These are phyloP conservation scores for Blastobotrys parvus DNA, from an alignment of 805 yeast species.

Conservation along the genomic window DNA sequence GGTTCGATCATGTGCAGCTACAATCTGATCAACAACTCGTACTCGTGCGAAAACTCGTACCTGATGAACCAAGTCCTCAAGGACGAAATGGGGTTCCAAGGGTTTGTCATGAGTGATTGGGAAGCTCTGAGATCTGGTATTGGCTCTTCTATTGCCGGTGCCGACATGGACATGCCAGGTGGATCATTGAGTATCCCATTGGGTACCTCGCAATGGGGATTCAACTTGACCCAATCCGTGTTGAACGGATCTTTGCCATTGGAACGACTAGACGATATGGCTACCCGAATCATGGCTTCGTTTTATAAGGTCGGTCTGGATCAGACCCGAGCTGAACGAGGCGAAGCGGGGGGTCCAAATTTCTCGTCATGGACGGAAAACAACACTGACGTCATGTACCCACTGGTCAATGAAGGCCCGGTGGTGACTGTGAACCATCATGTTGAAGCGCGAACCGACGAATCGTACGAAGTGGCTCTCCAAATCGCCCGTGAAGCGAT, in stretches of 20 bases:
- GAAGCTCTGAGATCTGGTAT: constrained; percentile 47
- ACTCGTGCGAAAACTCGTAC: constrained; percentile 51
- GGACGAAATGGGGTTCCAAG: constrained; percentile 57
- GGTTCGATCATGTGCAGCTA: constrained; percentile 54
- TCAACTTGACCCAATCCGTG: constrained; percentile 45
- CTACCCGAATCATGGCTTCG: constrained; percentile 48
- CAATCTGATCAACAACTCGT: constrained; percentile 45
- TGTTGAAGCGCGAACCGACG: constrained; percentile 42
- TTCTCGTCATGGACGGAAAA: constrained; percentile 48
- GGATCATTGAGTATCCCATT: constrained; percentile 33
- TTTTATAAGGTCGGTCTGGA: constrained; percentile 39
- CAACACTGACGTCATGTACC: constrained; percentile 30
- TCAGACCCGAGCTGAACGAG: constrained; percentile 13
- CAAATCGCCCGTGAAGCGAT: constrained; percentile 51
- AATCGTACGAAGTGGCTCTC: constrained; percentile 39
- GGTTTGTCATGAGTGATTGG: constrained; percentile 57
- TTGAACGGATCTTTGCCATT: constrained; percentile 48
- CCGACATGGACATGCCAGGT: constrained; percentile 66
- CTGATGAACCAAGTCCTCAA: constrained; percentile 46
- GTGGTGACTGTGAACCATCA: constrained; percentile 46
- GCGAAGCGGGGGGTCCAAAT: constrained; percentile 36
- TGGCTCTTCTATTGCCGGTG: constrained; percentile 44
- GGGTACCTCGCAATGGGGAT: constrained; percentile 54
- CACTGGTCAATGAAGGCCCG: constrained; percentile 42
- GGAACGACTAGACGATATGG: constrained; percentile 54